These are phyloP conservation scores for Aspergillus udagawae DNA, from an alignment of 2,329 filamentous ascomycete genomes.

Conservation along the genomic window DNA sequence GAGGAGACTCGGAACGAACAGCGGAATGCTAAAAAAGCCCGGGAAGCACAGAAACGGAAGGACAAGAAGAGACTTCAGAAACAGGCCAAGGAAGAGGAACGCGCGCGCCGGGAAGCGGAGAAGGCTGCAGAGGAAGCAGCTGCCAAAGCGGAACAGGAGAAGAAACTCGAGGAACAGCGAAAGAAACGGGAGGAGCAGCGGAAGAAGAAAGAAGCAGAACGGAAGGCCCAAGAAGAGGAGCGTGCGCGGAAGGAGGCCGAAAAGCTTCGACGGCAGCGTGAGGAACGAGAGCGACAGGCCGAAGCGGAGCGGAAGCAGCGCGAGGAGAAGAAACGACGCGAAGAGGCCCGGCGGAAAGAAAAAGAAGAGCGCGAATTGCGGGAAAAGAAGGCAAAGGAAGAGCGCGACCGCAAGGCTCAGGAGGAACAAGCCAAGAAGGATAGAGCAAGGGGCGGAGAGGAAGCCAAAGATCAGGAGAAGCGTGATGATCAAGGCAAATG, in stretches of 20 bases:
- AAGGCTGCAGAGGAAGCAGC: slow-evolving; percentile 83
- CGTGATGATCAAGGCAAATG: slow-evolving; percentile 46
- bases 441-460: slow-evolving; percentile 42
- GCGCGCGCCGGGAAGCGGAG: slow-evolving; percentile 80
- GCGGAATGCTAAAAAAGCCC: slow-evolving; percentile 86
- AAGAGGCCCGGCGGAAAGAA: slow-evolving; percentile 71
- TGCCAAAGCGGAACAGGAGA: slow-evolving; percentile 69
- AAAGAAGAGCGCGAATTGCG: slow-evolving; percentile 57
- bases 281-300: slow-evolving; percentile 80
- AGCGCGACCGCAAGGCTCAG: slow-evolving; percentile 55
- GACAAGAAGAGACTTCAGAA: slow-evolving; percentile 90
- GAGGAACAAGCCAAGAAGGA: slow-evolving; percentile 53
- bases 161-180: slow-evolving; percentile 74
- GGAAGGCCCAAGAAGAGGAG: slow-evolving; percentile 86
- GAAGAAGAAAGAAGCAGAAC: slow-evolving; percentile 85
- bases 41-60: slow-evolving; percentile 91
- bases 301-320: slow-evolving; percentile 80
- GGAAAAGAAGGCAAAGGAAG: slow-evolving; percentile 63
- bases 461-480: slow-evolving; percentile 40
- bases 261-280: slow-evolving; percentile 70
- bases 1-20: slow-evolving; percentile 72
- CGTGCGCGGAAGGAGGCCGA: slow-evolving; percentile 80
- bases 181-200: slow-evolving; percentile 84
- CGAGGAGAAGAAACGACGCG: slow-evolving; percentile 75
- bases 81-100: slow-evolving; percentile 84